Base-by-base conservation (phyloP, 108 stramenopile genomes). In the Asterionellopsis glacialis region DNA sequence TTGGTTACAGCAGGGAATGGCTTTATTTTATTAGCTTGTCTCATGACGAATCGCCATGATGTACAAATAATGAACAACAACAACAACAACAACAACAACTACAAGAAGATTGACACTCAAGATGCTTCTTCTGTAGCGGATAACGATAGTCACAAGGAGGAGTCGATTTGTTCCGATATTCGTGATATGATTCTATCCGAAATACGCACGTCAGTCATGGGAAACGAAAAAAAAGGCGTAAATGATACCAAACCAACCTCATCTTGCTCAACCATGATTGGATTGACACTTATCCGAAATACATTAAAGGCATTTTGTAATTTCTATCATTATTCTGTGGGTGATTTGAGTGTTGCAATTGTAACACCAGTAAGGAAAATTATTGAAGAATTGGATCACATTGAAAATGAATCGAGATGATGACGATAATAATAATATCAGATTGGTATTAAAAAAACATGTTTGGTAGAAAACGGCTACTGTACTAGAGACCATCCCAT, bases 241-340 rank as follows among this genome's bases (percentile, higher is more conserved):
- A n/a, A n/a, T n/a, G n/a, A n/a, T n/a, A n/a, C n/a, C n/a, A n/a
- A n/a, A n/a, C n/a, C n/a, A n/a, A n/a, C n/a, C n/a, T n/a, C n/a
- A n/a, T n/a, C n/a, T n/a, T n/a, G n/a, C n/a, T n/a, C n/a, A n/a
- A n/a, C n/a, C n/a, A n/a, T n/a, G n/a, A 7, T 7, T 27, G 83
- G 79, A 25, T 47, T 82, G 45, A 61, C 68, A 41, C 73, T 90
- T 58, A 73, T 90, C 44, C 70, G 84, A 51, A 90, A 88, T 54
- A 85, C 82, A 13, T 71, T 93, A 39, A 85, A 84, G 28, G 88
- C 88, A 7, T 90, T 90, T 49, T 88, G 88, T 67, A 93, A 93
- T 59, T 88, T 82, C 51, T 90, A 90, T 58, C 85, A 87, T 49
- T 82, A 73, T 49, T 80, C 86, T 1, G 67, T 93, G 33, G 91